These are phyloP conservation scores for Limonium bicolor DNA, from an alignment of 148 eudicot species.

Conservation along the genomic window DNA sequence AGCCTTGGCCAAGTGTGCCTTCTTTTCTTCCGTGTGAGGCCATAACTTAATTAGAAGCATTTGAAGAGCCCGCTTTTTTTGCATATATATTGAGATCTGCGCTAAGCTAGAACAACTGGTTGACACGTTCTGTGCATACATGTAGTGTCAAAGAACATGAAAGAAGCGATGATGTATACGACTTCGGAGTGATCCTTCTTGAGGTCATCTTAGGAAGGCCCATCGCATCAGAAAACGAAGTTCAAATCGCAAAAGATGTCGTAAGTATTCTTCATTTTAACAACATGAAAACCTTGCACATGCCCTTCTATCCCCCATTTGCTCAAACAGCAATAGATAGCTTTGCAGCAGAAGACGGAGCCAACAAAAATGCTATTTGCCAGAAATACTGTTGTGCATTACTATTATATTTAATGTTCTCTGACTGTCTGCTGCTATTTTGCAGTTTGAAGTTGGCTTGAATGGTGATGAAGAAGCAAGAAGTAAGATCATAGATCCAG, in stretches of 20 bases:
- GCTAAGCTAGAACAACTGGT: too few species aligned
- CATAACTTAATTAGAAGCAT: not conserved
- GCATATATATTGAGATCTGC: too few species aligned
- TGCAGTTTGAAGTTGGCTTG: slow-evolving; percentile 48
- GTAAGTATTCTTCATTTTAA: slow-evolving; percentile 33
- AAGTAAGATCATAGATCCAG: slow-evolving; percentile 51
- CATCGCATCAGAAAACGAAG: slow-evolving; percentile 26
- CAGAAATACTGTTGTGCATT: not conserved
- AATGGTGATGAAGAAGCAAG: slow-evolving; percentile 38
- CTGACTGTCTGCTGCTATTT: not conserved
- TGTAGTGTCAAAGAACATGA: slow-evolving; percentile 22
- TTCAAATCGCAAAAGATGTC: slow-evolving; percentile 40
- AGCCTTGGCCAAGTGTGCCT: too few species aligned
- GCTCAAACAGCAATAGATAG: too few species aligned
- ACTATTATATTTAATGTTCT: not conserved
- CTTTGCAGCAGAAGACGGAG: too few species aligned
- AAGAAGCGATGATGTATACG: slow-evolving; percentile 52
- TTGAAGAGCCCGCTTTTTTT: slow-evolving; percentile 7
- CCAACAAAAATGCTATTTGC: not conserved
- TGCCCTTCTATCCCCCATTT: too few species aligned
- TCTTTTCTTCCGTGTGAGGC: too few species aligned
- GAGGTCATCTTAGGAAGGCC: slow-evolving; percentile 51
- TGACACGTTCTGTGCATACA: not conserved
- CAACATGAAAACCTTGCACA: too few species aligned
- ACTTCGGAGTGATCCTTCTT: slow-evolving; percentile 60